Evolutionary conservation across 352 stramenopile genomes (phyloP).

Genomic region (Pythium insidiosum): DNA sequence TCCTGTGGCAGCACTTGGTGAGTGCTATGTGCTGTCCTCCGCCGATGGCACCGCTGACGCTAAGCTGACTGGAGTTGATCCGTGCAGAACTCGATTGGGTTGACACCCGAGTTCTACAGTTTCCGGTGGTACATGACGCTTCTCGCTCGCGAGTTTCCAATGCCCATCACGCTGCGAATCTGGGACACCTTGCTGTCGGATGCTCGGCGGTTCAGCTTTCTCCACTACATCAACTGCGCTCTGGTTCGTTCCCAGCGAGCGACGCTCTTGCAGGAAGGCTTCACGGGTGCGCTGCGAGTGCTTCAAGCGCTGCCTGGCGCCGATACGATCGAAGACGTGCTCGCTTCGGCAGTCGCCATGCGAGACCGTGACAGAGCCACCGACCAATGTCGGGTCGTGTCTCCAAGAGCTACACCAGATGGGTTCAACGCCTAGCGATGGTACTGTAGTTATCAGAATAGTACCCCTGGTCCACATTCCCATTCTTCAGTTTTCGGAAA

Average conservation of each 20-base stretch:
- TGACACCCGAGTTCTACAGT: conserved; percentile 56
- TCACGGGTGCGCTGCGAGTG: conserved; percentile 28
- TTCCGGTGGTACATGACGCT: conserved; percentile 74
- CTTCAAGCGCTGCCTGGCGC: conserved; percentile 27
- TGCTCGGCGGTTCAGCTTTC: conserved; percentile 53
- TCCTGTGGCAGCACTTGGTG: conserved; percentile 63
- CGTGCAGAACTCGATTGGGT: conserved; percentile 46
- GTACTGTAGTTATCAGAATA: too few species aligned
- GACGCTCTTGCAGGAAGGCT: conserved; percentile 27
- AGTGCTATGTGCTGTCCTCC: not conserved
- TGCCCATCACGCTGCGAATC: conserved; percentile 38
- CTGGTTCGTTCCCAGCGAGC: conserved; percentile 40
- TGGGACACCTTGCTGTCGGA: conserved; percentile 59
- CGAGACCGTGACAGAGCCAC: conserved; percentile 30
- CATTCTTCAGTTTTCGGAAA: not conserved
- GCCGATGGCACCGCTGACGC: not conserved
- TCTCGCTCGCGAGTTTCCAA: conserved; percentile 48
- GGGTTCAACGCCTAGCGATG: too few species aligned
- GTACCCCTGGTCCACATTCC: not conserved
- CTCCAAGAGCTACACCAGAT: not conserved
- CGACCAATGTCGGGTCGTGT: conserved; percentile 13
- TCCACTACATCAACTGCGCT: conserved; percentile 58
- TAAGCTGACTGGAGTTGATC: conserved; percentile 1
- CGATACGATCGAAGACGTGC: conserved; percentile 22
- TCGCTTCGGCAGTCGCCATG: conserved; percentile 36